Percentiles rank a stretch among this genome's conserved stretches.
Conservation (phyloP, 2,329 filamentous ascomycete genomes). For the Samsoniella hepiali region DNA sequence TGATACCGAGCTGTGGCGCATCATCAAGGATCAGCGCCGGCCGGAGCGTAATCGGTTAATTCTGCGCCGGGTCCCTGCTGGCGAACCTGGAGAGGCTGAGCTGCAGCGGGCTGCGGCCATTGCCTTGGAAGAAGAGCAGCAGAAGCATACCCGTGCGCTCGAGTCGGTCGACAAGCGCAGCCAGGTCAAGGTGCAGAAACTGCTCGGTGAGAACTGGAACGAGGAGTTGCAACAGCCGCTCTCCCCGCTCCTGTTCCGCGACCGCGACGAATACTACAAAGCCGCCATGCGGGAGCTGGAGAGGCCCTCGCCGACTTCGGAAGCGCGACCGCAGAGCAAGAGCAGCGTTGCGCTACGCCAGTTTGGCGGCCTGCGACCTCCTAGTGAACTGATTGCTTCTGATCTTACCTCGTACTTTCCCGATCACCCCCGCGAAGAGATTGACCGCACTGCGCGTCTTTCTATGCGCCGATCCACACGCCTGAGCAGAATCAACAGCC, state of each 20-base stretch:
- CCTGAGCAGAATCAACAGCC: constrained; percentile 87
- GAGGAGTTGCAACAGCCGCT: constrained; percentile 78
- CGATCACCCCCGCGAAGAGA: constrained; percentile 87
- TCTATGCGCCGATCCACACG: constrained; percentile 88
- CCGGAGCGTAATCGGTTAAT: constrained; percentile 90
- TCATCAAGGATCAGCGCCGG: constrained; percentile 81
- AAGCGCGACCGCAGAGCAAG: constrained; percentile 38
- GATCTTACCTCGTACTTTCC: constrained; percentile 97
- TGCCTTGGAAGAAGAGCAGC: constrained; percentile 79
- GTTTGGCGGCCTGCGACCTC: constrained; percentile 88
- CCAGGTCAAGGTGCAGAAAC: constrained; percentile 82
- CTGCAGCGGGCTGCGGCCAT: constrained; percentile 84
- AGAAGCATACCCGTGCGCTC: constrained; percentile 63
- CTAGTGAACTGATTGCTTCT: constrained; percentile 95
- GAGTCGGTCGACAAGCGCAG: constrained; percentile 69
- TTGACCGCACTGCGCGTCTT: constrained; percentile 90
- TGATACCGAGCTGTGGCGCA: constrained; percentile 84
- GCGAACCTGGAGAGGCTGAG: constrained; percentile 84
- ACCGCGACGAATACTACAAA: constrained; percentile 65
- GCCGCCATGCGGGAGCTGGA: constrained; percentile 58
- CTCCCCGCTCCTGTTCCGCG: constrained; percentile 72
- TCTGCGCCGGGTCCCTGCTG: constrained; percentile 84
- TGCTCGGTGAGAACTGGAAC: constrained; percentile 84
- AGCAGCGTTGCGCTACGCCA: constrained; percentile 63
- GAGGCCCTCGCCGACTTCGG: constrained; percentile 46